These are phyloP conservation scores for Epichloe festucae DNA, from an alignment of 2,329 filamentous ascomycete genomes.

Conservation along the genomic window DNA sequence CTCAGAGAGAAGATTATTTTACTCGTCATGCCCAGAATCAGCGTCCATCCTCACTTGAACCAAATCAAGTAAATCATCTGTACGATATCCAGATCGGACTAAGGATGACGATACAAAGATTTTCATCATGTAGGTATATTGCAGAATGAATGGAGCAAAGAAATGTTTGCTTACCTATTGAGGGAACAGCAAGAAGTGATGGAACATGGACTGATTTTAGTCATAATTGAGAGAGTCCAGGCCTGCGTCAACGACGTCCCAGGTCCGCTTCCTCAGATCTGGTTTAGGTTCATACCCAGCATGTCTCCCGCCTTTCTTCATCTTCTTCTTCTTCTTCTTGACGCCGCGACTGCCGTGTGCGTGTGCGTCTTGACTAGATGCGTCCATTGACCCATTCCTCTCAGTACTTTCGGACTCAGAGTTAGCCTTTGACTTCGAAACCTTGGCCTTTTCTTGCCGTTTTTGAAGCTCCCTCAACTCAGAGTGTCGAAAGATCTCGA, in stretches of 20 bases:
- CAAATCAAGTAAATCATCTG: constrained; percentile 19
- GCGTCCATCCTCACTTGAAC: constrained; percentile 17
- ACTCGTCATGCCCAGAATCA: constrained; percentile 31
- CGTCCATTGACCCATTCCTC: background rate
- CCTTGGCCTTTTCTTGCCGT: constrained; percentile 26
- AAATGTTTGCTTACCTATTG: constrained; percentile 15
- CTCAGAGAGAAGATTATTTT: constrained; percentile 45
- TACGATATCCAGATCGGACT: constrained; percentile 48
- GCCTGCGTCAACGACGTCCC: constrained; percentile 51
- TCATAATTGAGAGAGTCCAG: constrained; percentile 49
- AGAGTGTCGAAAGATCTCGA: constrained; percentile 79
- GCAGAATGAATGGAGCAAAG: background rate
- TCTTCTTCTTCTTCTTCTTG: constrained; percentile 27
- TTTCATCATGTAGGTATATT: constrained; percentile 58
- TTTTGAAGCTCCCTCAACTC: constrained; percentile 62
- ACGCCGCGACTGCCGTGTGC: constrained; percentile 1
- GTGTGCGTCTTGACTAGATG: background rate
- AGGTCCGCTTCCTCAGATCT: constrained; percentile 52
- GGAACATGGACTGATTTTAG: constrained; percentile 18
- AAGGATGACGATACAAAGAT: constrained; percentile 89
- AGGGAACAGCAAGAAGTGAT: background rate
- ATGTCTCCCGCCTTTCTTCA: constrained; percentile 25
- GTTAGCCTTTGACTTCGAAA: constrained; percentile 1
- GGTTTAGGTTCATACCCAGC: constrained; percentile 37
- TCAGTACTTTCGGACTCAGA: background rate